Base-by-base conservation (phyloP, 1,284 basidiomycete species). In the Naganishia albida region DNA sequence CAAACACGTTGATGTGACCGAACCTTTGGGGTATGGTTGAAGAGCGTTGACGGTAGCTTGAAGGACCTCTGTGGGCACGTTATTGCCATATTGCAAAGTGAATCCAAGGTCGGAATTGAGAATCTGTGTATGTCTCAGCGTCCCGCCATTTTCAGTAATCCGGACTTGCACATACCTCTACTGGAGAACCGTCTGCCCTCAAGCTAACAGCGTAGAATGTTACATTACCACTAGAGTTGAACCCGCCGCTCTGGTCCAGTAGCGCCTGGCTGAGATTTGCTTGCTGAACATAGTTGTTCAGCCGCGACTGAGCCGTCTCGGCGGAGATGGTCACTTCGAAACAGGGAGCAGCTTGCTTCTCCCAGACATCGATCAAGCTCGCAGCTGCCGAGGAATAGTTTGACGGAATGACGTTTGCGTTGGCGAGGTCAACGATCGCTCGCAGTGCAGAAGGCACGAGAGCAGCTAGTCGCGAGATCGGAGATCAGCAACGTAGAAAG, bases 371-470 rank as follows among this genome's bases (percentile, higher is more conserved):
- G 0, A 77, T 78, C 42, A 74, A 73, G 10, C 53, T 68, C 3
- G 68, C 67, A 7, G 82, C 81, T 39, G 77, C 72, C 1, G 71
- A 65, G 3, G 68, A 74, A 43, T 79, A 72, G 40, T 77, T 74
- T 44, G 69, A 62, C n/a, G 71, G 70, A 26, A 82, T 64, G 42
- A 82, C 54, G 13, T 78, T 78, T 2, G 78, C 75, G 16, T 69
- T 52, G 7, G 80, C 71, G 42, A 84, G 74, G 7, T 69, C 68
- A 7, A 77, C 76, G 18, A 82, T 81, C 8, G 83, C 82, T 20
- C 82, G 74, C 15, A 84, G 71, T 6, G 82, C 81, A 2, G 82
- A 81, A 7, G 82, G 82, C 4, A 83, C 80, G 23, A 84, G 74
- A 1, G 82, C 83, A 34, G 78, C 75, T 74, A 56, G 40, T 2